Evolutionary conservation across 345 rosid species (phyloP), one percentile per base, ranked within the genome.

Genomic region (Hibiscus mutabilis): DNA sequence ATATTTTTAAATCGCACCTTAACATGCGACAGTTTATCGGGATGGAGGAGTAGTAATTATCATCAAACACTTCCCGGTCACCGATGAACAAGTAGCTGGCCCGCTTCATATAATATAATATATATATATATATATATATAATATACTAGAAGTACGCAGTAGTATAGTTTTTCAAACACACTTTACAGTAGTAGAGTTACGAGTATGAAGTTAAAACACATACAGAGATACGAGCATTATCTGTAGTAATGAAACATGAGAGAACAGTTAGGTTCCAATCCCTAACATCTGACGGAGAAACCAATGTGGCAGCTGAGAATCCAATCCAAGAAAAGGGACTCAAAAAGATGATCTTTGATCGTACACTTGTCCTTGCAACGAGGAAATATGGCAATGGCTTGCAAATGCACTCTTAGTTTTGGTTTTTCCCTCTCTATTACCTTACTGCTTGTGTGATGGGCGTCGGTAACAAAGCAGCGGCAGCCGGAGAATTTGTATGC

Each of bases 351-450:
- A n/a, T 46, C 60, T 14, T 72, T 11, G 37, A 65, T 77, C 76
- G 57, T 76, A 56, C 83, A 80, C 59, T 73, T 82, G 84, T 78
- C 82, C 33, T 72, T 82, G 89, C 88, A 81, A 81, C 86, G 46
- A 71, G 66, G 77, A 74, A 77, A 83, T 78, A 78, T 78, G 81
- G 75, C 76, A 75, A 71, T 13, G 59, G 59, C 5, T 42, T 22
- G 31, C 8, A 24, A 57, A 22, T 57, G 60, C 60, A 22, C 9
- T n/a, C 29, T n/a, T 12, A 16, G 31, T 73, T 63, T 65, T 68
- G 65, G 59, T 49, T 58, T 11, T 2, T 11, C 46, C 3, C 3
- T 11, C 73, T 44, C 42, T 35, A 18, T 44, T 31, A 79, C 68
- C 76, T 76, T 46, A 78, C 73, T 57, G 77, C 74, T 60, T 78